phyloP scores from a whole-genome alignment of 352 stramenopile species.

The Thalassiosira exigua region DNA sequence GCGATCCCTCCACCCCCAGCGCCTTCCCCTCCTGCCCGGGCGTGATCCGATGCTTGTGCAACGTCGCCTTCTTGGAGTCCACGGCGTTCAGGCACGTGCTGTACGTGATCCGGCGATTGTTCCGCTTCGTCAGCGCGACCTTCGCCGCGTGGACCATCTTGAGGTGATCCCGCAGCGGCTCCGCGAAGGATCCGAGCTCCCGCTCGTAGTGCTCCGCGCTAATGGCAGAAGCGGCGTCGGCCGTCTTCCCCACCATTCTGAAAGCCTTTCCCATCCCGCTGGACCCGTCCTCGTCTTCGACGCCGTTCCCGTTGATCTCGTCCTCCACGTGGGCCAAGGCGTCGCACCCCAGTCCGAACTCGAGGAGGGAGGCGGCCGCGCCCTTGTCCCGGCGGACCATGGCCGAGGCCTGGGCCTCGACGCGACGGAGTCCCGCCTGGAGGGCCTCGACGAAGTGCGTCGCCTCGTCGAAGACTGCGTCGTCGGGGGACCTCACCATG shows the following conservation, averaged over 20 bases:
- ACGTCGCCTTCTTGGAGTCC: constrained; percentile 32
- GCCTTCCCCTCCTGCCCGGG: constrained; percentile 28
- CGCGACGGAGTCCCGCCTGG: constrained; percentile 32
- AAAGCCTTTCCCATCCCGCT: constrained; percentile 30
- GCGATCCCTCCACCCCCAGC: constrained; percentile 24
- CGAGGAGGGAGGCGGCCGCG: constrained; percentile 21
- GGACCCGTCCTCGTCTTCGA: not conserved
- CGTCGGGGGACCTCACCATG: constrained; percentile 39
- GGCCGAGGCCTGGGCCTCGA: constrained; percentile 35
- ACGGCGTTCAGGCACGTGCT: constrained; percentile 44
- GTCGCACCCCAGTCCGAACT: constrained; percentile 50
- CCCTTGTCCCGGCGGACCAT: constrained; percentile 31
- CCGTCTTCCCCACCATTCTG: constrained; percentile 29
- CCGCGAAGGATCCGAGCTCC: constrained; percentile 19
- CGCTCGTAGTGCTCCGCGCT: constrained; percentile 18
- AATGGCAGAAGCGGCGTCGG: constrained; percentile 28
- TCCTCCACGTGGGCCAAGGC: constrained; percentile 43
- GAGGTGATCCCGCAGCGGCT: constrained; percentile 49
- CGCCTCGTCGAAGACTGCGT: constrained; percentile 47
- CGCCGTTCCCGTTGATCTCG: constrained; percentile 13
- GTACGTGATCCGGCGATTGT: constrained; percentile 44
- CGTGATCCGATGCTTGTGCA: constrained; percentile 47
- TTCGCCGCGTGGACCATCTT: constrained; percentile 44
- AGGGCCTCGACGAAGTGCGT: constrained; percentile 40
- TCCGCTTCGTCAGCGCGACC: constrained; percentile 37